phyloP scores from a whole-genome alignment of 2,329 filamentous ascomycete genomes.

The Diaporthe eres region DNA sequence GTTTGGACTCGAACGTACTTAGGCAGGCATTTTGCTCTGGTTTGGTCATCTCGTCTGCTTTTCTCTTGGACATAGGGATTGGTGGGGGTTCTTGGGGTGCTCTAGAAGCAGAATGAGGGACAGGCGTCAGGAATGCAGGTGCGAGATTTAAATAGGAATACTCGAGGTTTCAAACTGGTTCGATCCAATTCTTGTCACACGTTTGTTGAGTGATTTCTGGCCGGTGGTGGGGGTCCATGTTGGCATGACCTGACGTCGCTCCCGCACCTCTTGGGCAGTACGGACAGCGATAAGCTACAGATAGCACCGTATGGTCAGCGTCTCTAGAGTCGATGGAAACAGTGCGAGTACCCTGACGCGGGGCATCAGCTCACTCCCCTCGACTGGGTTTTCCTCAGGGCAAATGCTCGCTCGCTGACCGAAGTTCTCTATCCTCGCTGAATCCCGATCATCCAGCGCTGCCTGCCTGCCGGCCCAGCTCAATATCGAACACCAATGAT shows the following conservation, averaged over 20 bases:
- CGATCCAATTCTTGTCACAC: conserved; percentile 33
- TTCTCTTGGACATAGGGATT: conserved; percentile 41
- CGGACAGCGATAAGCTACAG: conserved; percentile 8
- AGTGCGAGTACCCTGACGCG: conserved; percentile 14
- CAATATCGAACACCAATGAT: background rate
- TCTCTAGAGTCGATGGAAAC: background rate
- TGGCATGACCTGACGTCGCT: conserved; percentile 35
- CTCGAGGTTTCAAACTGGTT: conserved; percentile 28
- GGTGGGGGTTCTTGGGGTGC: background rate
- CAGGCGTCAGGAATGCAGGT: background rate
- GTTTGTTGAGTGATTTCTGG: conserved; percentile 42
- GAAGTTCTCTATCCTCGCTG: conserved; percentile 6
- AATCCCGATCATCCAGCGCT: conserved; percentile 13
- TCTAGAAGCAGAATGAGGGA: background rate
- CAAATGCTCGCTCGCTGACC: conserved; percentile 35
- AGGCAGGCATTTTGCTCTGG: conserved; percentile 73
- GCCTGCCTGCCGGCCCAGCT: background rate
- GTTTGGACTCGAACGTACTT: conserved; percentile 63
- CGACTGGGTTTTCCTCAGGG: conserved; percentile 26
- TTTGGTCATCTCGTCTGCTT: conserved; percentile 61
- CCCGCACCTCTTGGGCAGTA: conserved; percentile 19
- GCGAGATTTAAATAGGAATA: conserved; percentile 40
- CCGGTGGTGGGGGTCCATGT: conserved; percentile 39
- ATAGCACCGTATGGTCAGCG: conserved; percentile 2
- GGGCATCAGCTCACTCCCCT: conserved; percentile 38